Evolutionary conservation across 139 green algal genomes (phyloP).

Genomic region (Auxenochlorella pyrenoidosa): DNA sequence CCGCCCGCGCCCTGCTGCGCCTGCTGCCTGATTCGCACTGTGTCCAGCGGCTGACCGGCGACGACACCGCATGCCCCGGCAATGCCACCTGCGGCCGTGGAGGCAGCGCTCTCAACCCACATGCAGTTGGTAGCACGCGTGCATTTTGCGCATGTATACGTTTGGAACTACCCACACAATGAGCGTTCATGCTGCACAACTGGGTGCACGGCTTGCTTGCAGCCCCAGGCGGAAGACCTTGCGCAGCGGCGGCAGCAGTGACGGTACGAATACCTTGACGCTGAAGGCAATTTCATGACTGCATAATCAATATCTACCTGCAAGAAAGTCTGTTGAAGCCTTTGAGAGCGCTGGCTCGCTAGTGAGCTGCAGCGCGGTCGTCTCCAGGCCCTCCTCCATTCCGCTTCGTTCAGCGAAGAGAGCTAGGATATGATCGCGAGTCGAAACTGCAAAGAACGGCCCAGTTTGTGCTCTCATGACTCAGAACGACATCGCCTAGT

Average conservation of each 20-base stretch:
- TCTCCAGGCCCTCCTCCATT: constrained; percentile 15
- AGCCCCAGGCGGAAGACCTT: background rate
- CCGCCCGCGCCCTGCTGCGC: constrained; percentile 32
- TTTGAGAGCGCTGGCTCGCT: background rate
- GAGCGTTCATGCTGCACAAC: too few species aligned
- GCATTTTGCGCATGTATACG: too few species aligned
- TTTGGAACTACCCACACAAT: too few species aligned
- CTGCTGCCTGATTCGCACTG: constrained; percentile 45
- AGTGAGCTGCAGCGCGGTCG: background rate
- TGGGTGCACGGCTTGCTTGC: too few species aligned
- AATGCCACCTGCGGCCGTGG: constrained; percentile 48
- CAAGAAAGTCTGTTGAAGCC: constrained; percentile 21
- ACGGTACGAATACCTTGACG: background rate
- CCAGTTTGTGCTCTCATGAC: background rate
- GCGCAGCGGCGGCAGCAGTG: background rate
- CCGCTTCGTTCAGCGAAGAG: background rate
- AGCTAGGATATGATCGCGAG: background rate
- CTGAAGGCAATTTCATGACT: background rate
- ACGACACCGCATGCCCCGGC: constrained; percentile 56
- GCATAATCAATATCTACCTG: background rate
- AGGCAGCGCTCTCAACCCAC: background rate
- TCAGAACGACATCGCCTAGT: constrained; percentile 34
- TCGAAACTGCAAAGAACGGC: background rate
- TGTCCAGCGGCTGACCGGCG: constrained; percentile 66
- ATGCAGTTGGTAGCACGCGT: too few species aligned